Conservation (phyloP, 2,329 filamentous ascomycete species). For the Acrocalymma vagum region DNA sequence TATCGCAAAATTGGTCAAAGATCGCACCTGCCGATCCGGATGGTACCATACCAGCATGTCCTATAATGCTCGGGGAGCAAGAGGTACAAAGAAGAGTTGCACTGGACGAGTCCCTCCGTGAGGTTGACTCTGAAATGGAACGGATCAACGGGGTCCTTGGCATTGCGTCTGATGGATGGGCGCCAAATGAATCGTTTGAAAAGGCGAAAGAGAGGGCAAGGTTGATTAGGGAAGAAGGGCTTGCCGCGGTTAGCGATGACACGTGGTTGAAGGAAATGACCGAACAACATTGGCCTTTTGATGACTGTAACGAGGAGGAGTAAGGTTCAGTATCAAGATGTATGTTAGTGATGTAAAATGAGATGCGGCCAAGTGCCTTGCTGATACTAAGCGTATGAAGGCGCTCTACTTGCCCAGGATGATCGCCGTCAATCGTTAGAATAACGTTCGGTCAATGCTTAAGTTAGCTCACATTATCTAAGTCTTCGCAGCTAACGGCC, state of each 20-base stretch:
- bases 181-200: conserved; percentile 28
- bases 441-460: no score
- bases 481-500: no score
- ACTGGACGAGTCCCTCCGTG: conserved; percentile 24
- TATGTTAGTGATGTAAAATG: no score
- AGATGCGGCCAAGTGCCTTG: no score
- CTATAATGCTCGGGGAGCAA: conserved; percentile 22
- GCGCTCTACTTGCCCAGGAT: no score
- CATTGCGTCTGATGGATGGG: conserved; percentile 38
- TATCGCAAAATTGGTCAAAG: conserved; percentile 27
- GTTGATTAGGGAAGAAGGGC: conserved; percentile 22
- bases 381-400: no score
- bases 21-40: conserved; percentile 9
- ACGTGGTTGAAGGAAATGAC: conserved; percentile 26
- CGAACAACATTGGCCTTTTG: conserved; percentile 32
- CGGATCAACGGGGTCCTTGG: conserved; percentile 25
- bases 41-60: conserved; percentile 19
- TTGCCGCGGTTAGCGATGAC: conserved; percentile 25
- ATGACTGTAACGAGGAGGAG: conserved; percentile 32
- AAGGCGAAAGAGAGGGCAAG: conserved; percentile 21
- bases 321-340: no score
- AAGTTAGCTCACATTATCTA: no score
- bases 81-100: conserved; percentile 19
- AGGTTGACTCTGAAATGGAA: conserved; percentile 26
- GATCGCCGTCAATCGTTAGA: no score